These are phyloP conservation scores for Fusarium sp. DNA, from an alignment of 2,329 filamentous ascomycete species.

Conservation along the genomic window DNA sequence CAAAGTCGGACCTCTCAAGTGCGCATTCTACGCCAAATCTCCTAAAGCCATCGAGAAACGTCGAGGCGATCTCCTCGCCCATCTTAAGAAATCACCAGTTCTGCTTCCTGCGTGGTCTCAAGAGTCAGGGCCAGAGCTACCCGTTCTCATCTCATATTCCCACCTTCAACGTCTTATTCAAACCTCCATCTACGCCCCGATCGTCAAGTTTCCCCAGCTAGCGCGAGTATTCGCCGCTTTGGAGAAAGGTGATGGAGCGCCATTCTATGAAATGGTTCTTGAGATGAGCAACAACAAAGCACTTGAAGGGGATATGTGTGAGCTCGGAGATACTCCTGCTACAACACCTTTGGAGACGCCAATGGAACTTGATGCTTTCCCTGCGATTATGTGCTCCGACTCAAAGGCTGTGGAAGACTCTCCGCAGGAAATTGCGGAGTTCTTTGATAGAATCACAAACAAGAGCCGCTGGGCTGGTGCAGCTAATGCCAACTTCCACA, in stretches of 20 bases:
- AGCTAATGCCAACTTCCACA: slow-evolving; percentile 54
- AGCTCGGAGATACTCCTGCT: slow-evolving; percentile 44
- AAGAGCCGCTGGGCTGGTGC: slow-evolving; percentile 58
- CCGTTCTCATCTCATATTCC: slow-evolving; percentile 62
- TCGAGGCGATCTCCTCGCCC: slow-evolving; percentile 54
- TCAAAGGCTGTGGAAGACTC: slow-evolving; percentile 47
- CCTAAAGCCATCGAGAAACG: slow-evolving; percentile 54
- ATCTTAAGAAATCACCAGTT: slow-evolving; percentile 57
- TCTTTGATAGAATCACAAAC: slow-evolving; percentile 48
- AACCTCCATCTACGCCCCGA: slow-evolving; percentile 58
- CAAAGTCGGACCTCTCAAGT: slow-evolving; percentile 60
- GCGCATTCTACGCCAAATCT: slow-evolving; percentile 55
- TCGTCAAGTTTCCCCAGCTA: slow-evolving; percentile 54
- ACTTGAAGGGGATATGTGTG: slow-evolving; percentile 34
- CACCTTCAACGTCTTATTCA: slow-evolving; percentile 58
- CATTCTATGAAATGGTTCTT: slow-evolving; percentile 54
- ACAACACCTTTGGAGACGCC: slow-evolving; percentile 43
- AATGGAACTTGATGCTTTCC: slow-evolving; percentile 53
- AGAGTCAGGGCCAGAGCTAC: slow-evolving; percentile 53
- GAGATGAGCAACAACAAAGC: slow-evolving; percentile 6
- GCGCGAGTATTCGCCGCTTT: slow-evolving; percentile 57
- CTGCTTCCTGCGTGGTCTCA: slow-evolving; percentile 50
- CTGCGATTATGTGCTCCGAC: slow-evolving; percentile 61
- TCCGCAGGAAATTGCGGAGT: slow-evolving; percentile 49
- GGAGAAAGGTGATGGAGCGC: slow-evolving; percentile 56